Base-by-base conservation (phyloP, 2,329 filamentous ascomycete genomes). In the Colletotrichum navitas region DNA sequence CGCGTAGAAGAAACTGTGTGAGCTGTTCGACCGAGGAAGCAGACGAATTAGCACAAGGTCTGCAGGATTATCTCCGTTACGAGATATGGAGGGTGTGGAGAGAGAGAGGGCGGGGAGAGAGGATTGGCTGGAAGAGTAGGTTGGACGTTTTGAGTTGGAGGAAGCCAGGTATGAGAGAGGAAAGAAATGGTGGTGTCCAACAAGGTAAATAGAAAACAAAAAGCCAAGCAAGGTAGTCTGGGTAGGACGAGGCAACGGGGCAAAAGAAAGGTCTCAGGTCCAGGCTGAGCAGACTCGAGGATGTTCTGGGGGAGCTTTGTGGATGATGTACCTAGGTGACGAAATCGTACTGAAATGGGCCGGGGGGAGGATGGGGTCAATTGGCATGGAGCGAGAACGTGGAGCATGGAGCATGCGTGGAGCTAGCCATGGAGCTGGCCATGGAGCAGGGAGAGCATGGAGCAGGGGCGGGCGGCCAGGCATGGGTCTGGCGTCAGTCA, bases 1-100 rank as follows among this genome's bases (percentile, higher is more conserved):
- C 83, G 75, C 81, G 81, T 76, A 88, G 83, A 71, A 87, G 80
- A 76, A 89, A 83, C 78, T 89, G 88, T 74, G 83, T 80, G 76
- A 86, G 80, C 87, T 89, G 76, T 63, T 71, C 66, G 73, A 51
- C 68, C 63, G 70, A 74, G 73, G 63, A 75, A 68, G 66, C 66
- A 18, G 26, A 63, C 67, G 45, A 59, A 62, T 59, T 72, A 76
- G 74, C 73, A 66, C 63, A 67, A 68, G 54, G 75, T 72, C 73
- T 74, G 63, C 74, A 68, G 49, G 29, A 45, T 5, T 39, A 34
- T 24, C 41, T 63, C 61, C 54, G 73, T 56, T 26, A 67, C 2
- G 21, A n/a, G 52, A 34, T 21, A n/a, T n/a, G n/a, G n/a, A n/a
- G n/a, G 72, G 60, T 54, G 67, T 72, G 62, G 68, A 65, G 59